Evolutionary conservation across 2,329 filamentous ascomycete genomes (phyloP).

Genomic region (Fusarium burgessii): DNA sequence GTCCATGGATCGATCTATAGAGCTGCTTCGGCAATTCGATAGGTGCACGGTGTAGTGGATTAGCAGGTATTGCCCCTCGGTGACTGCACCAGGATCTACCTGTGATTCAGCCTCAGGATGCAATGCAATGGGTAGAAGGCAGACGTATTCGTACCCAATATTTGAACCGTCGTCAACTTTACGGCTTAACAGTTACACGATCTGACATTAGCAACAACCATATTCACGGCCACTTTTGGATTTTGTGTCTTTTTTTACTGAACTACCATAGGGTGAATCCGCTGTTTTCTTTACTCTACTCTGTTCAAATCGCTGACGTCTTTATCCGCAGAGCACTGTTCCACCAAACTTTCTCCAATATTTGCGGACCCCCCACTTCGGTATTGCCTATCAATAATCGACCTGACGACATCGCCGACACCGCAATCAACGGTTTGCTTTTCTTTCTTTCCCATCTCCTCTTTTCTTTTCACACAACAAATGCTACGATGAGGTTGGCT

Average conservation of each 20-base stretch:
- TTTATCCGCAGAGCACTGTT: slow-evolving; percentile 33
- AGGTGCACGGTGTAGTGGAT: slow-evolving; percentile 6
- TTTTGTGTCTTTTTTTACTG: not conserved
- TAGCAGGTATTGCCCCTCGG: not conserved
- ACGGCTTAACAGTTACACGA: slow-evolving; percentile 4
- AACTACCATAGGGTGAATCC: slow-evolving; percentile 1
- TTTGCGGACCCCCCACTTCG: slow-evolving; percentile 33
- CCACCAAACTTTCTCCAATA: slow-evolving; percentile 41
- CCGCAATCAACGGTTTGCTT: slow-evolving; percentile 23
- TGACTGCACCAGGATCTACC: not conserved
- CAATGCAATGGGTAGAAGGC: slow-evolving; percentile 18
- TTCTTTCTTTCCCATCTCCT: slow-evolving; percentile 14
- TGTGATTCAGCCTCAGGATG: slow-evolving; percentile 42
- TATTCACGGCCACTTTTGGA: not conserved
- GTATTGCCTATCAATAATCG: slow-evolving; percentile 28
- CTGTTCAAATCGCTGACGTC: slow-evolving; percentile 34
- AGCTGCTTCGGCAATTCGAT: not conserved
- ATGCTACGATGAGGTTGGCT: slow-evolving; percentile 45
- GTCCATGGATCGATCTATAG: not conserved
- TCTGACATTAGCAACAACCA: slow-evolving; percentile 8
- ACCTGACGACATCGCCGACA: slow-evolving; percentile 45
- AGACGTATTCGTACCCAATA: slow-evolving; percentile 13
- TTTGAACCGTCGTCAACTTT: slow-evolving; percentile 12
- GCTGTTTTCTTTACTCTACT: not conserved
- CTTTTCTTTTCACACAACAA: slow-evolving; percentile 1